Percentiles rank a stretch among this genome's conserved stretches.
Conservation (phyloP, 805 yeast genomes). For the Lipomyces sp. region DNA sequence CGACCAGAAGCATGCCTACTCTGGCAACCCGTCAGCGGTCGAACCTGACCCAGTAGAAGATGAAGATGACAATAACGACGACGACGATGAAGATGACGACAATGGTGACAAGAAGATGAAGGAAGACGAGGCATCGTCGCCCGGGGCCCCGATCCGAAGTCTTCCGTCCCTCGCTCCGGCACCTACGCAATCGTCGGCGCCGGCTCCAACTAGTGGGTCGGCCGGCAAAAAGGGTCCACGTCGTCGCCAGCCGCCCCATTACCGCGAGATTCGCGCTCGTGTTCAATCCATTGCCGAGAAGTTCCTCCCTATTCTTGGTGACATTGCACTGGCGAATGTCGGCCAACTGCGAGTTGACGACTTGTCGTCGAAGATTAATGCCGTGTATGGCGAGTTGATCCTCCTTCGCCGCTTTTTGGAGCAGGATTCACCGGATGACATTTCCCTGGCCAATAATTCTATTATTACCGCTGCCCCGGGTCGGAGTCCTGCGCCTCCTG, state of each 20-base stretch:
- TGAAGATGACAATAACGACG: constrained; percentile 12
- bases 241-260: constrained; percentile 35
- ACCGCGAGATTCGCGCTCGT: constrained; percentile 26
- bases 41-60: constrained; percentile 8
- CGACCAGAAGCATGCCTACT: neutral
- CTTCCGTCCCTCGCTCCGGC: constrained; percentile 12
- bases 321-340: constrained; percentile 34
- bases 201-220: neutral
- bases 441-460: neutral
- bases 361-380: constrained; percentile 18
- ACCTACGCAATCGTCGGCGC: neutral
- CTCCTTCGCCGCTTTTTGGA: constrained; percentile 28
- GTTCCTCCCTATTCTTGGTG: constrained; percentile 36
- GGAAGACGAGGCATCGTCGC: constrained; percentile 11
- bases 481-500: constrained; percentile 6
- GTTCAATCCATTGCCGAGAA: constrained; percentile 28
- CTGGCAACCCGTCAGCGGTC: neutral
- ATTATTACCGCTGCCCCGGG: constrained; percentile 7
- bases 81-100: constrained; percentile 13
- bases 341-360: constrained; percentile 30
- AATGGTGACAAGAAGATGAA: constrained; percentile 9
- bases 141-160: neutral
- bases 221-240: constrained; percentile 21
- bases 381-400: constrained; percentile 31
- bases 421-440: constrained; percentile 23